Percentiles rank a stretch among this genome's conserved stretches.
phyloP scores from a whole-genome alignment of 768 basidiomycete genomes.

The Mycena amicta region DNA sequence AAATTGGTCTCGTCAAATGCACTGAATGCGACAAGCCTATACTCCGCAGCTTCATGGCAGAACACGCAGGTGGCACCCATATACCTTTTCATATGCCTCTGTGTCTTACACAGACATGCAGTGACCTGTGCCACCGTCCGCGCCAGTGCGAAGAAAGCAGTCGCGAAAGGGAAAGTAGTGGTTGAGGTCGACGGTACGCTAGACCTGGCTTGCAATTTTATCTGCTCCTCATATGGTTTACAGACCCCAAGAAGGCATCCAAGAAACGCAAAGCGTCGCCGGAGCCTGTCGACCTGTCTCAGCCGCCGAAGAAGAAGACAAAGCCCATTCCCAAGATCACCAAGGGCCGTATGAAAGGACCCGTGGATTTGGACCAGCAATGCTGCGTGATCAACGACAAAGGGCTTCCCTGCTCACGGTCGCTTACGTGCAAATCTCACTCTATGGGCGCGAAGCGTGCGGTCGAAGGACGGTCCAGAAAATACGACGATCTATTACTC shows the following conservation, averaged over 20 bases:
- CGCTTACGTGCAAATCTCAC: slow-evolving; percentile 97
- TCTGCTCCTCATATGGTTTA: no score
- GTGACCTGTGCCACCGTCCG: slow-evolving; percentile 66
- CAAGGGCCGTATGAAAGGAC: slow-evolving; percentile 81
- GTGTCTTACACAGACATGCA: slow-evolving; percentile 28
- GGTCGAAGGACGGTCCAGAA: slow-evolving; percentile 81
- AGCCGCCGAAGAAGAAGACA: slow-evolving; percentile 77
- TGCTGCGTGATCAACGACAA: slow-evolving; percentile 99
- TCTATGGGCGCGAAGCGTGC: slow-evolving; percentile 95
- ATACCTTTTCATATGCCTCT: background rate
- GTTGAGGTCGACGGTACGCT: slow-evolving; percentile 53
- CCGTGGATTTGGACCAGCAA: slow-evolving; percentile 88
- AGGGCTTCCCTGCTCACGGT: slow-evolving; percentile 87
- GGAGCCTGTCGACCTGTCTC: slow-evolving; percentile 61
- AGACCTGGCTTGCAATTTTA: no score
- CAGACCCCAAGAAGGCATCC: slow-evolving; percentile 50
- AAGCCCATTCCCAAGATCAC: slow-evolving; percentile 71
- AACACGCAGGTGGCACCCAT: slow-evolving; percentile 68
- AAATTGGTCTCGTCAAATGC: slow-evolving; percentile 73
- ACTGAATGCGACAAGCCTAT: slow-evolving; percentile 81
- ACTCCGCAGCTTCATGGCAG: slow-evolving; percentile 69
- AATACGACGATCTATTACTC: slow-evolving; percentile 83
- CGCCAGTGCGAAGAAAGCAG: slow-evolving; percentile 50
- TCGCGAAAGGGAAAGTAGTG: slow-evolving; percentile 52
- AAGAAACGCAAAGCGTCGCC: slow-evolving; percentile 87